Evolutionary conservation across 495 filamentous ascomycete species (phyloP).

Genomic region (Polyplosphaeria fusca): DNA sequence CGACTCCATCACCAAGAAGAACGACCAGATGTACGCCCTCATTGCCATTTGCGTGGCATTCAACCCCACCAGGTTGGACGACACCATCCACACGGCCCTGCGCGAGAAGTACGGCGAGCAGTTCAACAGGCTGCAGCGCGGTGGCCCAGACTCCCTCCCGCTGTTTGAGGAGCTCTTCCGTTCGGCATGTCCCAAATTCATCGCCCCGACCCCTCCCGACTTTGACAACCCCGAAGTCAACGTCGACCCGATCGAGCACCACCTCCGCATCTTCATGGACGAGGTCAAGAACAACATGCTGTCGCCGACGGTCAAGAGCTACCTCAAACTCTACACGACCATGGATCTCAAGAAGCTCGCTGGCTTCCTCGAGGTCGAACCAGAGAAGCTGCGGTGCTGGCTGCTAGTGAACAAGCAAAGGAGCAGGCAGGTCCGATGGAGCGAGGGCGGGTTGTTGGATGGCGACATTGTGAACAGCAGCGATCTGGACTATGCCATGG

Average conservation of each 20-base stretch:
- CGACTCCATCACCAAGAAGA: constrained; percentile 98
- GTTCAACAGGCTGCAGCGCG: constrained; percentile 89
- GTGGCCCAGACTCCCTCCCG: constrained; percentile 89
- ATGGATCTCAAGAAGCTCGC: constrained; percentile 99
- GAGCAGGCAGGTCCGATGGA: constrained; percentile 92
- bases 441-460: constrained; percentile 82
- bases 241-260: constrained; percentile 95
- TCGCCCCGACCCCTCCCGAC: constrained; percentile 93
- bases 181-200: constrained; percentile 96
- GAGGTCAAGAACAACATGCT: constrained; percentile 97
- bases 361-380: constrained; percentile 90
- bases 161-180: constrained; percentile 97
- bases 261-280: constrained; percentile 96
- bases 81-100: constrained; percentile 97
- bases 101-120: constrained; percentile 99
- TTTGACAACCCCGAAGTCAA: constrained; percentile 93
- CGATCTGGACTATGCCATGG: constrained; percentile 94
- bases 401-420: constrained; percentile 97
- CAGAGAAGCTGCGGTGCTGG: constrained; percentile 86
- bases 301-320: constrained; percentile 91
- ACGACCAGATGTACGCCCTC: constrained; percentile 98
- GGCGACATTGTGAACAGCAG: constrained; percentile 86
- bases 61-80: constrained; percentile 91
- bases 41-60: constrained; percentile 98
- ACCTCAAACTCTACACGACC: constrained; percentile 97